These are phyloP conservation scores for Morella rubra DNA, from an alignment of 306 rosid genomes.

Conservation along the genomic window DNA sequence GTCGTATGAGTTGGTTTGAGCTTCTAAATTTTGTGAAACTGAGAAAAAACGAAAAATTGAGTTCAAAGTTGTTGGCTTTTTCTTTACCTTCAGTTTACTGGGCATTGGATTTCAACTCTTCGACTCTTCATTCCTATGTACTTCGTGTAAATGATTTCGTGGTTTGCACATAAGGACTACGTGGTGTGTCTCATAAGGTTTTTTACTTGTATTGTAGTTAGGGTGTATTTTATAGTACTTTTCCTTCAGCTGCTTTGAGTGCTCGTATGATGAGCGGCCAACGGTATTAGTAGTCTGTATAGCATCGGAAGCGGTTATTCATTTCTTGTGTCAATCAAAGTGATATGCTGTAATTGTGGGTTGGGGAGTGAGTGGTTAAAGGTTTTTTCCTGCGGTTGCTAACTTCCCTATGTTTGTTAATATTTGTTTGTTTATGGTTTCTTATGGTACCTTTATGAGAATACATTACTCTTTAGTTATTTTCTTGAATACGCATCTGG, in stretches of 20 bases:
- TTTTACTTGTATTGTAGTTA: too few relatives aligned
- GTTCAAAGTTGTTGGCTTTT: neutral
- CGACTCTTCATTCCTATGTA: neutral
- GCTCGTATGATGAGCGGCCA: neutral
- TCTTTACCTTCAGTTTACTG: neutral
- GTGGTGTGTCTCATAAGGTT: neutral
- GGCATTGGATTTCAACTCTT: neutral
- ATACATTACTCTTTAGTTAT: neutral
- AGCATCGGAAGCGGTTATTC: too few relatives aligned
- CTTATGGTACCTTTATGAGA: neutral
- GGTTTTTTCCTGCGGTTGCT: neutral
- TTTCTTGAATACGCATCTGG: neutral
- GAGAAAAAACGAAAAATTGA: neutral
- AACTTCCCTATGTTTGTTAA: neutral
- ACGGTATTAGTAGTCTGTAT: neutral
- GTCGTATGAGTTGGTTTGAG: neutral
- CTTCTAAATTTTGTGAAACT: neutral
- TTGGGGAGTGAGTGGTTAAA: neutral
- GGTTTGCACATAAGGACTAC: too few relatives aligned
- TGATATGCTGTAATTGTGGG: too few relatives aligned
- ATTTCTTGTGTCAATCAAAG: too few relatives aligned
- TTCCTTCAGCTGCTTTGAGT: too few relatives aligned
- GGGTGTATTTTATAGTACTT: neutral
- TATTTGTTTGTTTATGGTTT: neutral
- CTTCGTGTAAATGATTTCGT: neutral